These are phyloP conservation scores for Aspergillus leporis DNA, from an alignment of 495 filamentous ascomycete species.

Conservation along the genomic window DNA sequence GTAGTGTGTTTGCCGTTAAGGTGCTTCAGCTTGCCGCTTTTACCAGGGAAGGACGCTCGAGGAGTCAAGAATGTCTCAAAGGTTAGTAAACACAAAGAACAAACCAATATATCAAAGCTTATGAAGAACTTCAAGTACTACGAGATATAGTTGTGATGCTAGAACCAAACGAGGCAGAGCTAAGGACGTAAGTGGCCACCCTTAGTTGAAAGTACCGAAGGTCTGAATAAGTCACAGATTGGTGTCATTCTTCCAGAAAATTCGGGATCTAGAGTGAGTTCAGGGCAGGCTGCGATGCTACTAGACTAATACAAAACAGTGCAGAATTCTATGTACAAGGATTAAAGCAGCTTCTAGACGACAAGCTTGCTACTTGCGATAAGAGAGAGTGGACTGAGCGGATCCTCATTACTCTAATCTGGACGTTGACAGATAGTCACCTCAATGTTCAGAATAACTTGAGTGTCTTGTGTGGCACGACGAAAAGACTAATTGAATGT, in stretches of 20 bases:
- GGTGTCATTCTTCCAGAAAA: constrained; percentile 66
- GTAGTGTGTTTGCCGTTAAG: constrained; percentile 61
- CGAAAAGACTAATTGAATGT: constrained; percentile 36
- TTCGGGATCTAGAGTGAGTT: constrained; percentile 43
- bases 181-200: constrained; percentile 8
- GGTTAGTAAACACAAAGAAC: constrained; percentile 23
- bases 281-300: neutral
- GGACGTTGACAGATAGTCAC: constrained; percentile 49
- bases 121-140: constrained; percentile 5
- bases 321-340: constrained; percentile 47
- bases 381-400: constrained; percentile 61
- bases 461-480: constrained; percentile 34
- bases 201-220: neutral
- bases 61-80: constrained; percentile 49
- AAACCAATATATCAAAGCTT: neutral
- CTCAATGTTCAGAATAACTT: constrained; percentile 23
- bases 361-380: constrained; percentile 41
- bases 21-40: constrained; percentile 71
- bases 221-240: constrained; percentile 38
- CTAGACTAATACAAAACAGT: constrained; percentile 22
- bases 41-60: constrained; percentile 27
- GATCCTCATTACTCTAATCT: constrained; percentile 60
- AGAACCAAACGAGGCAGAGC: neutral
- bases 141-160: constrained; percentile 1
- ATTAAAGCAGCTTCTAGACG: constrained; percentile 60